Evolutionary conservation across 331 rosid genomes (phyloP), one percentile per base, ranked within the genome.

Genomic region (Cydonia oblonga): DNA sequence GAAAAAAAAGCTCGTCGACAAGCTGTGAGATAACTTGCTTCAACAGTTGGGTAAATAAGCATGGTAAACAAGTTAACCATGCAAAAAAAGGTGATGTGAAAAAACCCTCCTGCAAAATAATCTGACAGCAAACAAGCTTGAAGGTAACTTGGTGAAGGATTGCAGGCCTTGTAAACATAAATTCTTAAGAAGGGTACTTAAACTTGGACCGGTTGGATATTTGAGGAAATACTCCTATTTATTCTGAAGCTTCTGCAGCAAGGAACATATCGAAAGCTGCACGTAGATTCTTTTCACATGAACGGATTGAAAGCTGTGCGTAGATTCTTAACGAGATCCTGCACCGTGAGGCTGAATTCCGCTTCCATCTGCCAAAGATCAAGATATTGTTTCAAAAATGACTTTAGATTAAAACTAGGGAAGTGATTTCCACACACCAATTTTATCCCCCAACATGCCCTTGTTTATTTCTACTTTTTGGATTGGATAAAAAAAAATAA

Each of bases 311-410:
- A 79, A 49, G 86, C 87, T 23, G 87, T 64, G 8, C 88, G 96
- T 66, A 93, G 86, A 60, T 75, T 85, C 76, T 81, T 86, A 77
- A 89, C 91, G 28, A 93, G 80, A 69, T 93, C 97, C 86, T 89
- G 82, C 81, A 84, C 66, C 49, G 95, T 79, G 80, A 91, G 72
- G 83, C 82, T 71, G 64, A 91, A 93, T 54, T 85, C 92, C 76
- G 51, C 54, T 44, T 88, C 89, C 98, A 89, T 91, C 98, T 93
- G 97, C 81, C 42, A 69, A 77, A 73, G 44, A 4, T 52, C 9
- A 49, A 72, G 57, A 72, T 61, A 64, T 38, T 16, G 22, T 25
- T 25, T 57, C 33, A 38, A 38, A 61, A 66, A 23, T 25, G 52
- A 63, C 5, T 25, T n/a, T 40, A 29, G 74, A 57, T 15, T 8